phyloP scores from a whole-genome alignment of 495 filamentous ascomycete species.

The Aspergillus nanangensis region DNA sequence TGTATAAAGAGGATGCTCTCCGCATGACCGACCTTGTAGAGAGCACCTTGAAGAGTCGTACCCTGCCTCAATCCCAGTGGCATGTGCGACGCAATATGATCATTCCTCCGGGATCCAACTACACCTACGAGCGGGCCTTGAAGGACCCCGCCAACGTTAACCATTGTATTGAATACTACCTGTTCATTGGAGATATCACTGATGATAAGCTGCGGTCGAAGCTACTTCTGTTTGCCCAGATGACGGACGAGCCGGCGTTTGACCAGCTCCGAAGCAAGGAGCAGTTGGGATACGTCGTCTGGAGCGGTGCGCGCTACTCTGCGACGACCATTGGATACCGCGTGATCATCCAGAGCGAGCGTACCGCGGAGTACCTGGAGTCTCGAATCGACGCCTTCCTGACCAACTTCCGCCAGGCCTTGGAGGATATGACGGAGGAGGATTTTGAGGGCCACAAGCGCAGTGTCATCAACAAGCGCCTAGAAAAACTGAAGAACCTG shows the following conservation, averaged over 20 bases:
- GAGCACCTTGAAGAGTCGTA: conserved; percentile 68
- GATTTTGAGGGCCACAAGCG: conserved; percentile 91
- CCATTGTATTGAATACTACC: conserved; percentile 88
- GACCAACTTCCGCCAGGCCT: conserved; percentile 50
- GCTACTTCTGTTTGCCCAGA: conserved; percentile 79
- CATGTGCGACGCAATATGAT: conserved; percentile 70
- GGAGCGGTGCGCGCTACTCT: conserved; percentile 66
- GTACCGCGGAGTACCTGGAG: conserved; percentile 76
- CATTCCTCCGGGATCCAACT: conserved; percentile 76
- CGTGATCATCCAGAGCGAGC: conserved; percentile 93
- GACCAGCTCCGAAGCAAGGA: conserved; percentile 95
- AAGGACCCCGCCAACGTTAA: conserved; percentile 94
- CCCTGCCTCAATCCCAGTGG: conserved; percentile 76
- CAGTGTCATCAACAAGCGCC: conserved; percentile 78
- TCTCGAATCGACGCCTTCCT: conserved; percentile 84
- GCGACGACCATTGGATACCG: conserved; percentile 77
- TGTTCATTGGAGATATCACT: conserved; percentile 71
- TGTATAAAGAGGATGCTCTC: conserved; percentile 93
- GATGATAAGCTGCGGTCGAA: conserved; percentile 68
- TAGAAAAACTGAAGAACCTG: conserved; percentile 93
- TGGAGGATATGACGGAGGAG: conserved; percentile 73
- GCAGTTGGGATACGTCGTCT: conserved; percentile 96
- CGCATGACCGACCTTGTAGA: conserved; percentile 80
- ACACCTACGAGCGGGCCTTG: conserved; percentile 70
- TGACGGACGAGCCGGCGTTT: conserved; percentile 89